Base-by-base conservation (phyloP, 495 filamentous ascomycete genomes). In the Trichocladium uniseriatum region DNA sequence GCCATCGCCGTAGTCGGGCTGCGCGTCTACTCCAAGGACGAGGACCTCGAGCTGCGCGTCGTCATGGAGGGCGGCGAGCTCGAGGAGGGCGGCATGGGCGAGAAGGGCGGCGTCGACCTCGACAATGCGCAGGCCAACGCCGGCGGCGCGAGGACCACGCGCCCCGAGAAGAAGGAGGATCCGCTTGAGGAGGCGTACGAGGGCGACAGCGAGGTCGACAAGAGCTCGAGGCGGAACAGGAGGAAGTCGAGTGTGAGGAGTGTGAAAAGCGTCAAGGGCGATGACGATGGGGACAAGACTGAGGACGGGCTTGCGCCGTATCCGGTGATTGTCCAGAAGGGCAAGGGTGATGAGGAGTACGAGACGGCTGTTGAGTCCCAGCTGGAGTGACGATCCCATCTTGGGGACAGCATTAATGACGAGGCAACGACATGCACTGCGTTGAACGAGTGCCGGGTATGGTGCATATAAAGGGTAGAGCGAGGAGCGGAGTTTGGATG, bases 41-140 rank as follows among this genome's bases (percentile, higher is more conserved):
- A 71, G 32, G 59, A 67, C 27, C 53, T 75, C 16, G 70, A 71
- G 51, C 49, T 75, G 38, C 64, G 67, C 46, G 65, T 74, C 28
- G 71, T 75, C 34, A 63, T 74, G 55, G 71, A 74, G 56, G 71
- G 71, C 35, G 72, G 71, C 44, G 64, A 70, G 53, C 66, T 74
- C 27, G 60, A 61, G 21, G 70, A 75, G 54, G 68, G 66, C 40
- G 71, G 71, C 39, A 74, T 74, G 72, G 72, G 71, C 35, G 67
- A 71, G 60, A 74, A 74, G 59, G 72, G 71, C 32, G 63, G 65
- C 1, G 68, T 66, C 0, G 72, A 73, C 31, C 61, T 75, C 19
- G 72, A 75, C 45, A 69, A 75, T 39, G 72, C 72, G 3, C 71
- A 74, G 61, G 65, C 69, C 35, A 75, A 75, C 36, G 72, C 72